phyloP scores from a whole-genome alignment of 1,139 yeast species.

The Geotrichum phurueaensis region DNA sequence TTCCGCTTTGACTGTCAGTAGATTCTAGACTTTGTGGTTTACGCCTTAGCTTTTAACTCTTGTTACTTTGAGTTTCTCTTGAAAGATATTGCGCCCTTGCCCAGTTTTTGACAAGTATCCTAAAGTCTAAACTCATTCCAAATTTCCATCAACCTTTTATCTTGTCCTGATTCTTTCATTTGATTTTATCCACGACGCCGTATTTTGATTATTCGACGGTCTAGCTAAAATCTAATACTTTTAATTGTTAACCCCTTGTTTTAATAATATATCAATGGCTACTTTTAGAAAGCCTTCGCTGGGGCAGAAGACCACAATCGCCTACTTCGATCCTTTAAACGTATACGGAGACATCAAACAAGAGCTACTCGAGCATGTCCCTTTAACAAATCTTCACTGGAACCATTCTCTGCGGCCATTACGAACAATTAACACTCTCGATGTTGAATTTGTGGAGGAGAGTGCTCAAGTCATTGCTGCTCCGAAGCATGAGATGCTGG shows the following conservation, averaged over 20 bases:
- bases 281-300: slow-evolving; percentile 2
- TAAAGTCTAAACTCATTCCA: not conserved
- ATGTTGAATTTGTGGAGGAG: slow-evolving; percentile 58
- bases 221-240: not conserved
- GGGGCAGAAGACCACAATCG: slow-evolving; percentile 40
- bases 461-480: slow-evolving; percentile 40
- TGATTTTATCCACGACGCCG: not conserved
- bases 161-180: not conserved
- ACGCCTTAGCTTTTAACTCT: not conserved
- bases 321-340: slow-evolving; percentile 83
- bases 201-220: not conserved
- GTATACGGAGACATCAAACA: slow-evolving; percentile 51
- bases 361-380: slow-evolving; percentile 51
- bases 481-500: slow-evolving; percentile 40
- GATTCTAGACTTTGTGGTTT: not conserved
- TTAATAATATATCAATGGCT: not conserved
- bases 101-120: not conserved
- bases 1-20: not conserved
- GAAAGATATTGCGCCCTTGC: not conserved
- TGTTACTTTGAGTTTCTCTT: not conserved
- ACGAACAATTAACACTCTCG: slow-evolving; percentile 61
- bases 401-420: slow-evolving; percentile 51
- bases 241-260: too few species aligned
- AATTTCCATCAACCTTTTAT: not conserved
- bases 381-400: slow-evolving; percentile 78